Evolutionary conservation across 2,329 filamentous ascomycete genomes (phyloP), one percentile per base, ranked within the genome.

Genomic region (Pseudonectria foliicola): DNA sequence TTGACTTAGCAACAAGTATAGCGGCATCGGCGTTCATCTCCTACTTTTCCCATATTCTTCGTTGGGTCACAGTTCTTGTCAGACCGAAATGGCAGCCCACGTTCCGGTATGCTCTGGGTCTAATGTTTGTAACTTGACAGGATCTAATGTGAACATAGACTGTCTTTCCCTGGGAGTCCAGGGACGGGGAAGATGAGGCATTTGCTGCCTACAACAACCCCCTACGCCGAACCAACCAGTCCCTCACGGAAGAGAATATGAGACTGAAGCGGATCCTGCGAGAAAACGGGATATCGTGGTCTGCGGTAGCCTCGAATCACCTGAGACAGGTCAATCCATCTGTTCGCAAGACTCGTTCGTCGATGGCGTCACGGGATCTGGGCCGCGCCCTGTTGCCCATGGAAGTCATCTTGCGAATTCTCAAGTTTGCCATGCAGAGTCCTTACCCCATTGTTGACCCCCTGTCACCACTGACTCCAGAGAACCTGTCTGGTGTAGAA

Each of bases 211-310:
- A 69, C 49, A 65, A 71, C 23, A 56, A 64, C 23, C 70, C 70
- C 23, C 55, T 71, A n/a, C 69, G 69, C 18, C 54, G 54, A 35
- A 60, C 64, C 44, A 71, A 71, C 33, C 60, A 61, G 43, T 52
- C 57, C 31, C 60, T 75, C 3, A 42, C 57, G 11, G 66, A 70
- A 13, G 71, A 75, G 51, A 73, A 73, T 39, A 33, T 66, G 50
- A 54, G 50, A 24, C 57, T 75, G 31, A 75, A 75, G 54, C 62
- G 61, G 27, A 61, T 75, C 6, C 57, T 75, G 24, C 68, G 69
- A 16, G 64, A 73, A 39, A 67, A 73, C 47, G 66, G 65, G 24
- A 71, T 75, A 39, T 56, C 67, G 3, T 75, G 71, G 71, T 69
- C 65, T 4, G 50, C 61, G 6, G 39, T 59, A 33, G 51, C 60